Base-by-base conservation (phyloP, 495 filamentous ascomycete species). In the Staphylotrichum longicolle region DNA sequence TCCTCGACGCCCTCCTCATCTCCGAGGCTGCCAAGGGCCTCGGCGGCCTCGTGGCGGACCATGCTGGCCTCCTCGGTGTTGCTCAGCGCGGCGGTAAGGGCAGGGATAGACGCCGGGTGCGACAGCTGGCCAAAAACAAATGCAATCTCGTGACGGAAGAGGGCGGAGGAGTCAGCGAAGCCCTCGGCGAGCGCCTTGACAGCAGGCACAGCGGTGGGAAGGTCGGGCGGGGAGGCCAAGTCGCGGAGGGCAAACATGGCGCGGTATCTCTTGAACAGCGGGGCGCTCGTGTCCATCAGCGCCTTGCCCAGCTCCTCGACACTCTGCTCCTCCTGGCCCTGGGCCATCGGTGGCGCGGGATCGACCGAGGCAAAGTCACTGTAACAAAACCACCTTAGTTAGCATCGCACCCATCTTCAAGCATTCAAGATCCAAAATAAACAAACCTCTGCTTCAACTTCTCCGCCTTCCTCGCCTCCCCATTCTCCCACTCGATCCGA, bases 71-170 rank as follows among this genome's bases (percentile, higher is more conserved):
- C 94, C 40, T 88, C 77, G 48, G 84, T 77, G 71, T 98, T 81
- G 66, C 90, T 88, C 51, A 98, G 79, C 1, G 88, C 85, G 45
- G 83, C 84, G 33, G 89, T 86, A 15, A 99, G 84, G 59, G 89
- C 90, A 8, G 94, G 91, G 67, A 99, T 95, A 0, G 90, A 94
- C n/a, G 93, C 92, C 1, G 95, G 94, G 71, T 98, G 93, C 54
- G 88, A 90, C 33, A 99, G 82, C 69, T 99, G 95, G 30, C 94
- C 94, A 66, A 97, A 99, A 10, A 99, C 93, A 70, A 99, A 99
- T 10, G 95, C 94, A 66, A 98, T 90, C 70, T 99, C 94, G 75
- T 99, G 94, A 61, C 94, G 84, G 80, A 99, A 97, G n/a, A 99
- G 85, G 20, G 92, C 91, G 46, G 91, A 96, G 9, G 85, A 80